Conservation (phyloP, 208 protist genomes). For the Acanthamoeba culbertsoni region DNA sequence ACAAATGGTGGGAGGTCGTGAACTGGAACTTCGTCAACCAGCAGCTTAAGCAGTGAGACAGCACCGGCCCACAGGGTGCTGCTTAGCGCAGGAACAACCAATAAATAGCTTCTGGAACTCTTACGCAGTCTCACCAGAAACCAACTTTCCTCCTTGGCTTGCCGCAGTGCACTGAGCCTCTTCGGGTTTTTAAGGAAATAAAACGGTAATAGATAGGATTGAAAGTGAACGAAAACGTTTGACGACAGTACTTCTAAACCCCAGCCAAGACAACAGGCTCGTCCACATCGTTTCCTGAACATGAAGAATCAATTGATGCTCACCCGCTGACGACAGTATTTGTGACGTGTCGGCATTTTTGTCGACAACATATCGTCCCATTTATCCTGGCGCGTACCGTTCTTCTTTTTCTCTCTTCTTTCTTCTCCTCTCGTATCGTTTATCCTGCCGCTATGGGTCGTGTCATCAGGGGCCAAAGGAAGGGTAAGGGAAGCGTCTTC, state of each 20-base stretch:
- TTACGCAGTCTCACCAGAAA: no score
- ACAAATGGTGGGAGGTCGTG: constrained; percentile 67
- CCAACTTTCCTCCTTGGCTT: no score
- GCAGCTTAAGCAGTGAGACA: constrained; percentile 24
- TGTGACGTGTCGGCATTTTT: background rate
- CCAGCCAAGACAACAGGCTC: no score
- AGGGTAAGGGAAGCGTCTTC: background rate
- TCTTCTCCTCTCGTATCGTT: background rate
- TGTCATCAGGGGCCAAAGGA: background rate
- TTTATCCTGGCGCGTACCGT: background rate
- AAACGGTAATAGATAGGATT: no score
- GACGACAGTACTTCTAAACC: no score
- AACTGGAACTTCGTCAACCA: constrained; percentile 65
- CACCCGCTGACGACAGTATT: background rate
- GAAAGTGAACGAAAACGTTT: no score
- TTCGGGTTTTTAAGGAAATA: no score
- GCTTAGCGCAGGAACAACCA: no score
- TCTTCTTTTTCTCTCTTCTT: background rate
- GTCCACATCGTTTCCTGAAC: background rate
- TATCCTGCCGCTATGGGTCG: background rate
- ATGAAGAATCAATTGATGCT: background rate
- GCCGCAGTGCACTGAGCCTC: no score
- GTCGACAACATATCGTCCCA: background rate
- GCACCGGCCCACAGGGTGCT: no score
- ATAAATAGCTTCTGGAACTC: no score